Evolutionary conservation across 2,329 filamentous ascomycete species (phyloP).

Genomic region (Calonectria pseudoturangicola): DNA sequence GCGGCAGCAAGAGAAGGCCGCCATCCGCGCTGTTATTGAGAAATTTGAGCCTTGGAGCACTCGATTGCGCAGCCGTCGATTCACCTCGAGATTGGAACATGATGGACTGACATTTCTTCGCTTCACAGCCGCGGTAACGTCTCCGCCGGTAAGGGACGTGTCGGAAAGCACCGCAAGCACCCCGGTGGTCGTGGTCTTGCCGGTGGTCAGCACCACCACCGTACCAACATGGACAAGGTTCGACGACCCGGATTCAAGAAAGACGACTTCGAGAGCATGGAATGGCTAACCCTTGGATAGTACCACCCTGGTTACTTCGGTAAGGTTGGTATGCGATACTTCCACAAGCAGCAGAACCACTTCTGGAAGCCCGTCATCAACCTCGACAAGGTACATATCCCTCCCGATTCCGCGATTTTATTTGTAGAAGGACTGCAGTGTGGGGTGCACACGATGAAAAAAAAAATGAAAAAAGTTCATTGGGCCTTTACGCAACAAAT

Average conservation of each 20-base stretch:
- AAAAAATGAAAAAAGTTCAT: not conserved
- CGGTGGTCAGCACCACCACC: constrained; percentile 96
- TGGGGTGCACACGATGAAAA: constrained; percentile 9
- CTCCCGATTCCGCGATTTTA: constrained; percentile 41
- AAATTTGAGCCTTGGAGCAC: constrained; percentile 37
- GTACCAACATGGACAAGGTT: constrained; percentile 82
- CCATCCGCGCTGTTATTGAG: constrained; percentile 36
- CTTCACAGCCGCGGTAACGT: constrained; percentile 91
- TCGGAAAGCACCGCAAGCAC: constrained; percentile 99
- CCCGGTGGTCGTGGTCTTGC: constrained; percentile 90
- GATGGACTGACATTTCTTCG: constrained; percentile 54
- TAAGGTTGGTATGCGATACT: constrained; percentile 96
- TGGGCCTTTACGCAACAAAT: not conserved
- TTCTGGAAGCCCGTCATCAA: constrained; percentile 99
- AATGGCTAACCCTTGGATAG: constrained; percentile 67
- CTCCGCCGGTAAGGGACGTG: constrained; percentile 97
- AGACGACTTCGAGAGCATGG: constrained; percentile 34
- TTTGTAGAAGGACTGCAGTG: constrained; percentile 3
- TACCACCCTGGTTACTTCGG: constrained; percentile 99
- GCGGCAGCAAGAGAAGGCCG: constrained; percentile 47
- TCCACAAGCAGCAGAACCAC: constrained; percentile 96
- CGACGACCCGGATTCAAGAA: constrained; percentile 72
- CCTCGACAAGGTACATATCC: constrained; percentile 88
- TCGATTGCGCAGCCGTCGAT: constrained; percentile 42
- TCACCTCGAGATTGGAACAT: constrained; percentile 35